A percentile compares a stretch with the other conserved stretches of the same genome.
Conservation (phyloP, 805 yeast species). For the Hanseniaspora thailandica region DNA sequence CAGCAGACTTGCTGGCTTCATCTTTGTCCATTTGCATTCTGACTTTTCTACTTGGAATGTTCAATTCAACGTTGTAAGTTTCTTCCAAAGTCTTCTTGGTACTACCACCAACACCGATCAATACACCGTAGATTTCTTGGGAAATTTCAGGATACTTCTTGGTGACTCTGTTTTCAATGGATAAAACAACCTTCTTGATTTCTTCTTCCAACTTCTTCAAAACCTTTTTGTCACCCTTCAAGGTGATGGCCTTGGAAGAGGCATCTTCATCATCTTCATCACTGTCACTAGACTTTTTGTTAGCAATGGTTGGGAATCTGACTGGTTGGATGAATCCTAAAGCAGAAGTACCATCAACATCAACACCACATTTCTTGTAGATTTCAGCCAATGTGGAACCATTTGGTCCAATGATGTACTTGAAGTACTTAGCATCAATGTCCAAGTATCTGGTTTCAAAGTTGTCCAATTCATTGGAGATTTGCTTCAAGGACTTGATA, state of each 20-base stretch:
- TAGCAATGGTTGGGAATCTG: constrained; percentile 31
- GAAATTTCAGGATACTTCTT: constrained; percentile 45
- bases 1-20: constrained; percentile 40
- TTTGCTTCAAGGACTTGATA: constrained; percentile 44
- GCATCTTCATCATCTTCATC: constrained; percentile 27
- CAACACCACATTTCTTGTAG: constrained; percentile 66
- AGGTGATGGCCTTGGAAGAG: constrained; percentile 35
- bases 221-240: constrained; percentile 63
- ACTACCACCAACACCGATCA: constrained; percentile 75
- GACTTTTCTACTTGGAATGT: constrained; percentile 48
- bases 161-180: constrained; percentile 47
- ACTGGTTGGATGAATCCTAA: constrained; percentile 33
- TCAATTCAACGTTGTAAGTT: constrained; percentile 51
- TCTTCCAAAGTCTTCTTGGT: constrained; percentile 61
- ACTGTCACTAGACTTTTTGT: constrained; percentile 60
- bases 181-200: constrained; percentile 50
- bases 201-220: constrained; percentile 57
- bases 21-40: constrained; percentile 15
- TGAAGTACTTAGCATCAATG: constrained; percentile 65
- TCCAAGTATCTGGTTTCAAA: constrained; percentile 44
- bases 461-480: constrained; percentile 57
- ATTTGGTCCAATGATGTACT: constrained; percentile 63
- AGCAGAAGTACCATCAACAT: constrained; percentile 30
- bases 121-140: constrained; percentile 57
- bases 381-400: constrained; percentile 67